These are phyloP conservation scores for Corniculantispora saksenae DNA, from an alignment of 2,329 filamentous ascomycete genomes.

Conservation along the genomic window DNA sequence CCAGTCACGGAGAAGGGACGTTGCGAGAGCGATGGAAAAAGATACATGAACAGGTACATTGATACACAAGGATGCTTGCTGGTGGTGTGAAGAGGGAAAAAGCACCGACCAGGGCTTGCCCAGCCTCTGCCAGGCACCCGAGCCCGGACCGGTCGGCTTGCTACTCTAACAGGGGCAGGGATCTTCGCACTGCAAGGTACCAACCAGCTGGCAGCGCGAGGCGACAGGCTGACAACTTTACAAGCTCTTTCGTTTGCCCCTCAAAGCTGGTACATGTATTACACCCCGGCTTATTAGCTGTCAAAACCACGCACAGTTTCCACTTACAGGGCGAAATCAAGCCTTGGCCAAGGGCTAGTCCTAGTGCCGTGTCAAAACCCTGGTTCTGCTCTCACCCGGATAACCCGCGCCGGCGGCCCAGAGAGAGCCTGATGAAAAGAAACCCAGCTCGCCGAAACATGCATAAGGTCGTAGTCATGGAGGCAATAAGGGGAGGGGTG, in stretches of 20 bases:
- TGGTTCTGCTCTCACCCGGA: not conserved
- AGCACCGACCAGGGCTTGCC: not conserved
- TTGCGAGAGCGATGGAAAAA: not conserved
- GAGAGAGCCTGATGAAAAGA: not conserved
- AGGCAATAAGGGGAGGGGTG: not conserved
- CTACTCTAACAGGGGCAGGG: not conserved
- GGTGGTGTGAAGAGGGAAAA: not conserved
- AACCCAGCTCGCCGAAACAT: no score
- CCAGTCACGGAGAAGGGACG: not conserved
- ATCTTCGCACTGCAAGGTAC: not conserved
- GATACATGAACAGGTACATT: no score
- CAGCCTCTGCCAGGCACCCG: slow-evolving; percentile 5
- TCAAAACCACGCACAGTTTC: not conserved
- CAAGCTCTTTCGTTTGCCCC: no score
- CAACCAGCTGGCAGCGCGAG: no score
- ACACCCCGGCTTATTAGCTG: not conserved
- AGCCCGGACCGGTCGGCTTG: slow-evolving; percentile 7
- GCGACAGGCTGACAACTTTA: no score
- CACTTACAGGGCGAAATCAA: not conserved
- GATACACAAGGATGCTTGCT: not conserved
- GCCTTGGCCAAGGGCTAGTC: no score
- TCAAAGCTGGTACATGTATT: not conserved
- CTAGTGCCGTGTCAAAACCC: not conserved
- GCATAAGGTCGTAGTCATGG: no score
- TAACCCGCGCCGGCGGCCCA: no score